These are phyloP conservation scores for Amauroascus verrucosus DNA, from an alignment of 2,329 filamentous ascomycete genomes.

Conservation along the genomic window DNA sequence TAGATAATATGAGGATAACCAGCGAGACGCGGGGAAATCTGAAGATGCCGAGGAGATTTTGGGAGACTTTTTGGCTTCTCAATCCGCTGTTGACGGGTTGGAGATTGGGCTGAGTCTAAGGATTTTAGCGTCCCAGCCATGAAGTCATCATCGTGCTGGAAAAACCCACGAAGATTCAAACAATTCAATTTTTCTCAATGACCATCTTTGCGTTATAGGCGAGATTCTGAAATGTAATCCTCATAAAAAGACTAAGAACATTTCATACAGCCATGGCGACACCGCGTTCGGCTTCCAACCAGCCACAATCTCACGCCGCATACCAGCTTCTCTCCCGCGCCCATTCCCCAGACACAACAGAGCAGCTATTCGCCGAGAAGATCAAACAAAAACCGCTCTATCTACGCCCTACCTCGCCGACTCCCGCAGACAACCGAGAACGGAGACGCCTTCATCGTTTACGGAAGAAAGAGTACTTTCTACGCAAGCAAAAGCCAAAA, in stretches of 20 bases:
- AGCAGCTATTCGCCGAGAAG: conserved; percentile 68
- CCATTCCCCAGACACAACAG: conserved; percentile 62
- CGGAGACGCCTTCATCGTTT: conserved; percentile 44
- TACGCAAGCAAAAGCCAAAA: conserved; percentile 44
- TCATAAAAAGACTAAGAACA: not conserved
- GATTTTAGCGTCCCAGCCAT: not conserved
- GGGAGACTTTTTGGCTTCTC: not conserved
- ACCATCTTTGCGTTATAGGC: too few species aligned
- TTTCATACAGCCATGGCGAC: not conserved
- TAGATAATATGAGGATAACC: not conserved
- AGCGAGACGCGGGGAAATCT: not conserved
- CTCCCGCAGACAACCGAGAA: conserved; percentile 41
- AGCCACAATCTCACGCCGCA: conserved; percentile 37
- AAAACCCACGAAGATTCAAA: not conserved
- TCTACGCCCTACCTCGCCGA: conserved; percentile 66
- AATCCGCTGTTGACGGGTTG: too few species aligned
- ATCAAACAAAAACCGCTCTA: conserved; percentile 72
- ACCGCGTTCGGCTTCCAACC: conserved; percentile 16
- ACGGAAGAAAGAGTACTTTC: conserved; percentile 39
- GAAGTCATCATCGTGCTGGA: not conserved
- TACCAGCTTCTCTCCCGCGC: conserved; percentile 63
- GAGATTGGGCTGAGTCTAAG: not conserved
- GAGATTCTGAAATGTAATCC: not conserved
- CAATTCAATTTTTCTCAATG: too few species aligned
- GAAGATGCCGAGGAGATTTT: conserved; percentile 7